Evolutionary conservation across 2,329 filamentous ascomycete species (phyloP), one percentile per base, ranked within the genome.

Genomic region (Orbilia ellipsospora): DNA sequence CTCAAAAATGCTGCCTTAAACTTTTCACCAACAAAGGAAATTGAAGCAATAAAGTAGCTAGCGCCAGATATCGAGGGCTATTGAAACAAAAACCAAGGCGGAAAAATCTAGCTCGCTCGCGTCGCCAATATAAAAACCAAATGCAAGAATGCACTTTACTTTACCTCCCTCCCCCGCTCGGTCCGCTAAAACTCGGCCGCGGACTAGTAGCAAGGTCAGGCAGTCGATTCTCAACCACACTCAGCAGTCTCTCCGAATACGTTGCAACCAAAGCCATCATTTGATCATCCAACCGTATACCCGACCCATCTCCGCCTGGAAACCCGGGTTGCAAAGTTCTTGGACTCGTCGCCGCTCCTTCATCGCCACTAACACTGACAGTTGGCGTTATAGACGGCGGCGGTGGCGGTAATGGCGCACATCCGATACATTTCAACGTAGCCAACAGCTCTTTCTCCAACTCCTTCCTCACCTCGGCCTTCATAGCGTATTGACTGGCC

Each of bases 231-330:
- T 75, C 64, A 12, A 75, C 63, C 5, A 75, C 72, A 28, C 64
- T 75, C 52, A 77, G 42, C 15, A 77, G 31, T 31, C 66, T 61
- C 56, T 77, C 73, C 42, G 73, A 77, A 59, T 70, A 77, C 1
- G 67, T 77, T 7, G 67, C 68, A 20, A 77, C 52, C 12, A 77
- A 40, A 15, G 65, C 61, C 73, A 77, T 66, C 73, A 77, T 77
- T n/a, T 68, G 64, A 8, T 75, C 72, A 10, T 75, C 72, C 64
- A 75, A 60, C 26, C 72, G 31, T 36, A 75, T 68, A n/a, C 64
- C 72, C 12, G 69, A 15, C 16, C 64, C 73, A 50, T 77, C 65
- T 18, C 59, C 54, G 18, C 13, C 28, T 3, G 40, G 6, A n/a
- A 36, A 42, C 2, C 45, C 65, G 8, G 66, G 52, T 18, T 20